A percentile compares a stretch with the other conserved stretches of the same genome.
Conservation (phyloP, 129 eudicot genomes). For the Dittrichia graveolens region DNA sequence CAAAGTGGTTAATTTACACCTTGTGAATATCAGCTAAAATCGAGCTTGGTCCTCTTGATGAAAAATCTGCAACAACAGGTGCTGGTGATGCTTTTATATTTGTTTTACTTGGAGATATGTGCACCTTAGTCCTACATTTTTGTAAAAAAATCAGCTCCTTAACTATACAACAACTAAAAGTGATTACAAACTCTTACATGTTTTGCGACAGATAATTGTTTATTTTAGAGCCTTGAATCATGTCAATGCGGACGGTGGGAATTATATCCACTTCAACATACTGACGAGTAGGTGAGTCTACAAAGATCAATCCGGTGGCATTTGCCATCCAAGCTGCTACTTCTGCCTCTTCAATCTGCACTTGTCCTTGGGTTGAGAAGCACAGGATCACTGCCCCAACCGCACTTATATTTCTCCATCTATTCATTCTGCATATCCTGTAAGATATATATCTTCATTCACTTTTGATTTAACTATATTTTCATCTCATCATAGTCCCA, state of each 20-base stretch:
- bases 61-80: constrained; percentile 64
- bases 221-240: constrained; percentile 61
- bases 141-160: constrained; percentile 9
- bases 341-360: constrained; percentile 48
- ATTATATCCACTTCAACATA: constrained; percentile 50
- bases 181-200: constrained; percentile 35
- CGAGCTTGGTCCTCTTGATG: constrained; percentile 86
- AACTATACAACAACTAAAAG: neutral
- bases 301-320: constrained; percentile 63
- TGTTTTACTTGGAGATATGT: constrained; percentile 55
- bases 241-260: constrained; percentile 59
- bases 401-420: constrained; percentile 41
- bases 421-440: constrained; percentile 47
- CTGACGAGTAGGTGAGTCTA: constrained; percentile 54
- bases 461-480: neutral
- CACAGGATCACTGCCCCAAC: constrained; percentile 53
- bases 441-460: constrained; percentile 8
- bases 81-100: constrained; percentile 53
- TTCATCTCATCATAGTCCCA: neutral
- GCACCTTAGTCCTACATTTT: constrained; percentile 44
- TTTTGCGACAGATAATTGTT: constrained; percentile 41
- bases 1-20: constrained; percentile 33
- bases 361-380: constrained; percentile 50
- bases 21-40: constrained; percentile 69
- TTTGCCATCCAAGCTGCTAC: constrained; percentile 42